Evolutionary conservation across 192 early-diverging fungal genomes (phyloP), one percentile per base, ranked within the genome.

Genomic region (Phycomyces blakesleeanus): DNA sequence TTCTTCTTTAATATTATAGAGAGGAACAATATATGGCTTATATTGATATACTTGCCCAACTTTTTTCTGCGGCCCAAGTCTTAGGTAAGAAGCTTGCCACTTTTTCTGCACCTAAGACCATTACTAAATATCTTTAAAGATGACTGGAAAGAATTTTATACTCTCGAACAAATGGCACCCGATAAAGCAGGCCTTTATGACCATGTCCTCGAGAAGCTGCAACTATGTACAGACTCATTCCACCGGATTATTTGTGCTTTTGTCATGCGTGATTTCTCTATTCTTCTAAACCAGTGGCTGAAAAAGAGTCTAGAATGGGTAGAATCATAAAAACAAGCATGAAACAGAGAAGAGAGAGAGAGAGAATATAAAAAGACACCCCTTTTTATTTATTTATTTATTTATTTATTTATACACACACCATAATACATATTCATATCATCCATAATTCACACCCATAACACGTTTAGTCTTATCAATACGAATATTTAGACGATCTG

Each of bases 401-500:
- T n/a, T n/a, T n/a, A n/a, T n/a, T 34, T 7, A 5, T 34, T 34
- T 34, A 34, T 34, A 34, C 7, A 34, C 29, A 34, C 29, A 34
- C 29, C 29, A 34, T 34, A 26, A 37, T n/a, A 26, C 14, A 34
- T 16, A 40, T 37, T 4, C 26, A 20, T 37, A 40, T 71, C 52
- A 81, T 42, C 80, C 75, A 51, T 74, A 76, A 9, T 67, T 55
- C 14, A 82, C 80, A 58, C 56, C 62, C 15, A 26, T 59, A n/a
- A 77, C 60, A n/a, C 67, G 58, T 44, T 71, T 65, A 16, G 56
- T 56, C 7, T 63, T 51, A 50, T 75, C 73, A n/a, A 79, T 51
- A 15, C 72, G 22, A 21, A 83, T 51, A 54, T 83, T 83, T 34
- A 83, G 37, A 25, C 82, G 58, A 12, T 77, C 67, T 15, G 75